Conservation (phyloP, 2,329 filamentous ascomycete species). For the Pyricularia pennisetigena region DNA sequence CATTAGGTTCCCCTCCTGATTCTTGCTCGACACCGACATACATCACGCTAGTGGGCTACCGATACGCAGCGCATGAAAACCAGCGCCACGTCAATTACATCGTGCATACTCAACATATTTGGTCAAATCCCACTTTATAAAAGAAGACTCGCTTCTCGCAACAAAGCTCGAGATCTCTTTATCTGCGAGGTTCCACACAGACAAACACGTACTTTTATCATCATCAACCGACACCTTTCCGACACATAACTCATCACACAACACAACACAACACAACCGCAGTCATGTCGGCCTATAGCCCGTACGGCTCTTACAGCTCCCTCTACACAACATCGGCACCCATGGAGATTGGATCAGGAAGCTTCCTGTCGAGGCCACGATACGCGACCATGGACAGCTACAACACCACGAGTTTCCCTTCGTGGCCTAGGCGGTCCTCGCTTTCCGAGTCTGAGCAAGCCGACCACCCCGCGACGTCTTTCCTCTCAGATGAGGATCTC, state of each 20-base stretch:
- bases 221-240: not conserved
- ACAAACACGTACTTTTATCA: not conserved
- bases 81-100: not conserved
- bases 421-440: slow-evolving; percentile 46
- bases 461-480: slow-evolving; percentile 39
- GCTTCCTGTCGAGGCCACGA: slow-evolving; percentile 20
- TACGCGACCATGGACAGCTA: slow-evolving; percentile 19
- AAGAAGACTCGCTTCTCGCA: not conserved
- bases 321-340: slow-evolving; percentile 31
- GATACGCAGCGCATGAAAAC: not conserved
- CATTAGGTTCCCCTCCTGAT: not conserved
- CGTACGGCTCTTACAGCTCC: slow-evolving; percentile 39
- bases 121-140: not conserved
- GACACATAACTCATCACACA: slow-evolving; percentile 7
- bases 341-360: slow-evolving; percentile 33
- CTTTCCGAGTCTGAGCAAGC: slow-evolving; percentile 31
- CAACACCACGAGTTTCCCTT: slow-evolving; percentile 42
- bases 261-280: slow-evolving; percentile 9
- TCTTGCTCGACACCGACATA: not conserved
- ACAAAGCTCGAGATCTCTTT: slow-evolving; percentile 4
- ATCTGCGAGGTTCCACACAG: not conserved
- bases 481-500: slow-evolving; percentile 55
- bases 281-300: slow-evolving; percentile 32
- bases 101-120: not conserved
- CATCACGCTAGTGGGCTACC: not conserved